These are phyloP conservation scores for Tricholoma matsutake DNA, from an alignment of 768 basidiomycete genomes.

Conservation along the genomic window DNA sequence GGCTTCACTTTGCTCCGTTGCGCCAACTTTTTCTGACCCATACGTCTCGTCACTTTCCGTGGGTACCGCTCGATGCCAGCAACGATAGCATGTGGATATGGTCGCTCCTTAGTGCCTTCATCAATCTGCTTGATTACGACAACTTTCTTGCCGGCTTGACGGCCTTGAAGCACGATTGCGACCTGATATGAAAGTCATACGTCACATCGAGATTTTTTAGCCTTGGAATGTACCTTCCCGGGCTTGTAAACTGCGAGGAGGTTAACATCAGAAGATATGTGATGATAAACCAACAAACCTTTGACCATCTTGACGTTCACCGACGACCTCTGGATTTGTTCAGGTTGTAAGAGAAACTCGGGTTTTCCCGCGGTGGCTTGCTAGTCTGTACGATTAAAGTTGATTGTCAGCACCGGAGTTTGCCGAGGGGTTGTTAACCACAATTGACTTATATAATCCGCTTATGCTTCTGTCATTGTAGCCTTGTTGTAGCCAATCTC, in stretches of 20 bases:
- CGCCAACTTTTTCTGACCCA: conserved; percentile 94
- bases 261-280: conserved; percentile 10
- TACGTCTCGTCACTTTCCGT: conserved; percentile 93
- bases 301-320: conserved; percentile 54
- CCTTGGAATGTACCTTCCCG: conserved; percentile 64
- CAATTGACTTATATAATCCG: too few species aligned
- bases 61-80: conserved; percentile 99
- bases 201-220: not conserved
- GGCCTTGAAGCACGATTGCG: conserved; percentile 96
- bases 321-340: conserved; percentile 41
- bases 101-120: conserved; percentile 94
- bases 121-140: conserved; percentile 98
- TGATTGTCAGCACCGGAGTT: conserved; percentile 9
- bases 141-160: conserved; percentile 99
- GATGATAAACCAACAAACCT: conserved; percentile 36
- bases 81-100: conserved; percentile 97
- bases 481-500: too few species aligned
- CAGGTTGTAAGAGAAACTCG: conserved; percentile 28
- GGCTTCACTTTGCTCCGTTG: conserved; percentile 97
- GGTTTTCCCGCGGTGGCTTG: conserved; percentile 44
- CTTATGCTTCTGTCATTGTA: too few species aligned
- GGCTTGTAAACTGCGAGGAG: conserved; percentile 78
- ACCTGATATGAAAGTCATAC: conserved; percentile 46
- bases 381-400: conserved; percentile 34
- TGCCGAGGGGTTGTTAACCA: not conserved